Evolutionary conservation across 2,329 filamentous ascomycete genomes (phyloP).

Genomic region (Proliferodiscus dingleyae): DNA sequence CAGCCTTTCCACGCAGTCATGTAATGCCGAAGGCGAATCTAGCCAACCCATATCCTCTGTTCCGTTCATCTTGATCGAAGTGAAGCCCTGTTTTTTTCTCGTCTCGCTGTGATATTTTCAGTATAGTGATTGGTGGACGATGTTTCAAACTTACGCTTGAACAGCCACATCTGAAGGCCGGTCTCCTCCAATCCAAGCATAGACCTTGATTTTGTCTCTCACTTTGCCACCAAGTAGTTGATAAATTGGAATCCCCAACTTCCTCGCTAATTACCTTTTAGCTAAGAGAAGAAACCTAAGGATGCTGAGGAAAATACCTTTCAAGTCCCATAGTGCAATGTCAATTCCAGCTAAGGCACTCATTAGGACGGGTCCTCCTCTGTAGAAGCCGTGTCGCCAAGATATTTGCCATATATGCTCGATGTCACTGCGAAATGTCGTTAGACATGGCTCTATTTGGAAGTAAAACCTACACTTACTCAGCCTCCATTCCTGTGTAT

Average conservation of each 20-base stretch:
- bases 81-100: slow-evolving; percentile 58
- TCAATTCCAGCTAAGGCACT: slow-evolving; percentile 72
- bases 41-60: slow-evolving; percentile 74
- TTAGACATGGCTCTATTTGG: background rate
- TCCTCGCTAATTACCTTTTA: slow-evolving; percentile 39
- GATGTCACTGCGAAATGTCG: slow-evolving; percentile 52
- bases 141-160: slow-evolving; percentile 46
- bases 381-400: slow-evolving; percentile 69
- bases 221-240: slow-evolving; percentile 72
- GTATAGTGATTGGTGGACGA: background rate
- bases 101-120: slow-evolving; percentile 41
- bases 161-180: slow-evolving; percentile 60
- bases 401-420: slow-evolving; percentile 76
- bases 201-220: slow-evolving; percentile 64
- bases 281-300: background rate
- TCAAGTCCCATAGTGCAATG: slow-evolving; percentile 54
- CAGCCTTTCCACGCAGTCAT: slow-evolving; percentile 61
- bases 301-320: slow-evolving; percentile 5
- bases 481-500: slow-evolving; percentile 63
- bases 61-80: slow-evolving; percentile 72
- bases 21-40: slow-evolving; percentile 61
- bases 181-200: slow-evolving; percentile 76
- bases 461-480: slow-evolving; percentile 41
- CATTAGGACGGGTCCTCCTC: slow-evolving; percentile 77
- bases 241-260: slow-evolving; percentile 63